Evolutionary conservation across 1,284 basidiomycete species (phyloP), one percentile per base, ranked within the genome.

Genomic region (Tranzscheliella williamsii): DNA sequence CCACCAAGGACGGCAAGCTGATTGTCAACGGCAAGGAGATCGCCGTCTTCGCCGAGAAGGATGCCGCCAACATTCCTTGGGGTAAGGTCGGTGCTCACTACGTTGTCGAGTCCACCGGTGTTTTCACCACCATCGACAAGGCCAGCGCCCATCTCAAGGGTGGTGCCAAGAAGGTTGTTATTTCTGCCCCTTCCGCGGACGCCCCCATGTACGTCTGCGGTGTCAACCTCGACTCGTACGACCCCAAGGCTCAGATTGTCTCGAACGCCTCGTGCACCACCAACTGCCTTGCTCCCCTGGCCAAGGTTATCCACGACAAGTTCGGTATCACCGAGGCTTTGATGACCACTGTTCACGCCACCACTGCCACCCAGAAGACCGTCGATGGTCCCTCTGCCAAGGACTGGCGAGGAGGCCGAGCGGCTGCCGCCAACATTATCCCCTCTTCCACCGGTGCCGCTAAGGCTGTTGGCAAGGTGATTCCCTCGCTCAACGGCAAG

Each of bases 201-300:
- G 95, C 94, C 21, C 94, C 94, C 74, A 99, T 99, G 94, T 79
- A 79, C 73, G 79, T 80, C 56, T 62, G 52, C 66, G 94, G 94
- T 84, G 94, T 98, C 81, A 98, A 99, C 85, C 86, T 96, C 62
- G 91, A 96, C 70, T 72, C 83, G 29, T 99, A 99, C 82, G 87
- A 97, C 81, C 82, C 92, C 76, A 88, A 89, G 80, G 87, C 91
- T 84, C 84, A 85, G 65, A 72, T 87, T 84, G 89, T 98, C 81
- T 99, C 94, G 72, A 99, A 99, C 82, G 94, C 94, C 26, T 97
- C 93, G 34, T 99, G 94, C 87, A 99, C 94, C 43, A 99, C 94
- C 82, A 98, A 99, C 87, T 77, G 75, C 58, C 86, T 99, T 62
- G 95, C 95, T 27, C 93, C 95, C 64, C 87, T 99, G 60, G 94